Conservation (phyloP, 2,329 filamentous ascomycete genomes). For the Pestalotiopsis sp. region DNA sequence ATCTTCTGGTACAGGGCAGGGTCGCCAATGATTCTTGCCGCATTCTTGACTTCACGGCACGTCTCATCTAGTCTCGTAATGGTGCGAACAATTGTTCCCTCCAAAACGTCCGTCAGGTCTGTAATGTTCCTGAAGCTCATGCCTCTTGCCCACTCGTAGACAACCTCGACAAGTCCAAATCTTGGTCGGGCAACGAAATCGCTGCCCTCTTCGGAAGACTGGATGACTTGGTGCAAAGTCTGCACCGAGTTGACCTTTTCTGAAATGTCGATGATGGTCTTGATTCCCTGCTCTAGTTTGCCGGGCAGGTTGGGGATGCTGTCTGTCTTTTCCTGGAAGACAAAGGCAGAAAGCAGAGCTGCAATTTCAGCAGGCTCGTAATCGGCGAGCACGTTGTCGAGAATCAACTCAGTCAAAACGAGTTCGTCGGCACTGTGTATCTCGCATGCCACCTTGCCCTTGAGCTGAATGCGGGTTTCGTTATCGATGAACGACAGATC, state of each 20-base stretch:
- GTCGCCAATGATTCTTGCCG: constrained; percentile 91
- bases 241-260: constrained; percentile 92
- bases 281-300: constrained; percentile 77
- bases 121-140: constrained; percentile 99
- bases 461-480: constrained; percentile 84
- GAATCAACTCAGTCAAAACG: constrained; percentile 90
- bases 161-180: constrained; percentile 94
- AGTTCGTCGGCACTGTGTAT: constrained; percentile 97
- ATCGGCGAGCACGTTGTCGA: constrained; percentile 93
- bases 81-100: constrained; percentile 94
- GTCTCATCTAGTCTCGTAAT: constrained; percentile 95
- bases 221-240: constrained; percentile 86
- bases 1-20: constrained; percentile 94
- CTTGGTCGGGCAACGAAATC: constrained; percentile 86
- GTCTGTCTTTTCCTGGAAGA: constrained; percentile 97
- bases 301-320: constrained; percentile 77
- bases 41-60: constrained; percentile 96
- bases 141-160: constrained; percentile 96
- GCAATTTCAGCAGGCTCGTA: constrained; percentile 97
- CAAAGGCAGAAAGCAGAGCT: constrained; percentile 87
- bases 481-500: constrained; percentile 92
- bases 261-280: constrained; percentile 84
- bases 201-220: constrained; percentile 85
- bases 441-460: constrained; percentile 97
- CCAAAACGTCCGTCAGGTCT: constrained; percentile 90